phyloP scores from a whole-genome alignment of 306 rosid genomes.

The Rosa multiflora region DNA sequence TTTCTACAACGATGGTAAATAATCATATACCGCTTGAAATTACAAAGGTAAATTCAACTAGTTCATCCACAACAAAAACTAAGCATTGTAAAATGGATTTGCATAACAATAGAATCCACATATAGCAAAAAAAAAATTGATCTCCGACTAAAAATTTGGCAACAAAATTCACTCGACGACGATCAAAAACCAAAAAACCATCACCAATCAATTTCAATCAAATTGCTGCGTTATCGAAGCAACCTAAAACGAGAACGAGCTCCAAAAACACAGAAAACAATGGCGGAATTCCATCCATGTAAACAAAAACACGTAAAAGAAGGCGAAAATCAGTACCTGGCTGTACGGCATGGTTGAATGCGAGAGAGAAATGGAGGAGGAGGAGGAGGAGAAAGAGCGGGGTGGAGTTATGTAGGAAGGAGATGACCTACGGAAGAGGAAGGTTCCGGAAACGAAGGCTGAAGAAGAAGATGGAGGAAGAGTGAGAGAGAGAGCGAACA shows the following conservation, averaged over 20 bases:
- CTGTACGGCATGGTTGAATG: slow-evolving; percentile 45
- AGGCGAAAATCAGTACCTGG: slow-evolving; percentile 42
- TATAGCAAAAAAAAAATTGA: not conserved
- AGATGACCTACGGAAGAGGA: slow-evolving; percentile 36
- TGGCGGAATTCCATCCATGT: not conserved
- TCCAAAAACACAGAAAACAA: slow-evolving; percentile 2
- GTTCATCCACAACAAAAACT: not conserved
- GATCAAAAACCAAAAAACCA: not conserved
- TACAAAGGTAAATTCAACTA: not conserved
- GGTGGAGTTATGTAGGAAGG: slow-evolving; percentile 30
- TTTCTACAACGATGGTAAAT: not conserved
- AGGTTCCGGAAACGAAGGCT: slow-evolving; percentile 36
- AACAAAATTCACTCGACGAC: slow-evolving; percentile 1
- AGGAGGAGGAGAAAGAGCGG: slow-evolving; percentile 22
- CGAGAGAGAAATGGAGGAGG: slow-evolving; percentile 18
- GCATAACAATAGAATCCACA: not conserved
- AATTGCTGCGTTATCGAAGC: not conserved
- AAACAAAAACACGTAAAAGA: not conserved
- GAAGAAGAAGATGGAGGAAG: slow-evolving; percentile 22
- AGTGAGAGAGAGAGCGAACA: slow-evolving; percentile 34
- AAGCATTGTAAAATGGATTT: not conserved
- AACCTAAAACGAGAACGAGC: not conserved
- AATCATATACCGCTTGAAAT: not conserved
- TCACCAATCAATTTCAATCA: not conserved
- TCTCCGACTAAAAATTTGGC: not conserved